These are phyloP conservation scores for Argentina anserina DNA, from an alignment of 306 rosid species.

Conservation along the genomic window DNA sequence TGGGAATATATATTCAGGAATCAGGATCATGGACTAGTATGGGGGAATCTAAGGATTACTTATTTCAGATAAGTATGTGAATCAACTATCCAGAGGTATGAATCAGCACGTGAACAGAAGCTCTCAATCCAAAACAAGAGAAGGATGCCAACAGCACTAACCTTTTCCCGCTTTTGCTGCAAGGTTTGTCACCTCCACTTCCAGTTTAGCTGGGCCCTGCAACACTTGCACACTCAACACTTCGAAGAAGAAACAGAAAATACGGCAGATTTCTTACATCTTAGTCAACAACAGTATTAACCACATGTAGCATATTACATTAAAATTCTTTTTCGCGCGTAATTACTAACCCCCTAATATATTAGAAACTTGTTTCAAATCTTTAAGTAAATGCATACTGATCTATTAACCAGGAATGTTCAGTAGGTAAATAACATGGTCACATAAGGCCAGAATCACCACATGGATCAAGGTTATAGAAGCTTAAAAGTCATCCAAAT, in stretches of 20 bases:
- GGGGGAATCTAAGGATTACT: background rate
- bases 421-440: background rate
- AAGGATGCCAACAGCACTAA: constrained; percentile 21
- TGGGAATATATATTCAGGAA: constrained; percentile 6
- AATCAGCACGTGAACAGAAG: constrained; percentile 11
- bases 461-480: background rate
- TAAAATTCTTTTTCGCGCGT: background rate
- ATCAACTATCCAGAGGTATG: constrained; percentile 1
- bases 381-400: background rate
- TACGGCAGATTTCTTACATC: background rate
- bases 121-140: constrained; percentile 5
- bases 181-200: constrained; percentile 93
- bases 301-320: background rate
- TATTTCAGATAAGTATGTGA: background rate
- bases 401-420: background rate
- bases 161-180: constrained; percentile 99
- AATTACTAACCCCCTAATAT: background rate
- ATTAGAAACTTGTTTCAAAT: background rate
- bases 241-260: background rate
- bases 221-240: constrained; percentile 22
- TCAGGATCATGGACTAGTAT: background rate
- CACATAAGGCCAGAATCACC: background rate
- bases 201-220: constrained; percentile 88
- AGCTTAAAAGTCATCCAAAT: background rate
- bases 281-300: background rate